Percentiles rank a stretch among this genome's conserved stretches.
Conservation (phyloP, 2,329 filamentous ascomycete genomes). For the Seiridium unicorne region DNA sequence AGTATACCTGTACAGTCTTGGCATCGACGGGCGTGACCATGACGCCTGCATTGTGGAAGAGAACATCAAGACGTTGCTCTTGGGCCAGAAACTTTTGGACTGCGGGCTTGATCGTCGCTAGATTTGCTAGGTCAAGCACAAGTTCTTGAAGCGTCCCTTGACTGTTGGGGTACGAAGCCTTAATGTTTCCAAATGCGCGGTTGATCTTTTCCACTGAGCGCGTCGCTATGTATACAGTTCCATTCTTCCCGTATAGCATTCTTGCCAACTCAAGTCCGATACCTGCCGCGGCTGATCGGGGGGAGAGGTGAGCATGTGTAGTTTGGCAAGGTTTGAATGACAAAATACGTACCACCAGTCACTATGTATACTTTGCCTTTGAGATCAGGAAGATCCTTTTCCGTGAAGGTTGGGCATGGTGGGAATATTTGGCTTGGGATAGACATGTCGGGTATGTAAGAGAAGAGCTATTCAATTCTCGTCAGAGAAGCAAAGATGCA, state of each 20-base stretch:
- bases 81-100: conserved; percentile 9
- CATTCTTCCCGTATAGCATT: conserved; percentile 6
- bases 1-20: conserved; percentile 2
- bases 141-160: neutral
- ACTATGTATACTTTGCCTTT: neutral
- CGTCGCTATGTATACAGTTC: neutral
- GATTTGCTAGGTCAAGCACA: conserved; percentile 22
- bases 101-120: conserved; percentile 13
- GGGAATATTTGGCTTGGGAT: neutral
- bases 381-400: neutral
- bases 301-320: neutral
- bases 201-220: conserved; percentile 2
- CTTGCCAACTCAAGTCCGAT: conserved; percentile 1
- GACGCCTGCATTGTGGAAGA: conserved; percentile 17
- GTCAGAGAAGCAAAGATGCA: neutral
- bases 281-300: neutral
- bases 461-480: neutral
- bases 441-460: neutral
- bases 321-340: neutral
- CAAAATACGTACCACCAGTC: neutral
- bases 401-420: conserved; percentile 1
- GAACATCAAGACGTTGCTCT: conserved; percentile 13
- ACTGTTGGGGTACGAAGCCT: neutral
- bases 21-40: neutral
- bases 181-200: neutral